Evolutionary conservation across 2,329 filamentous ascomycete species (phyloP), one percentile per base, ranked within the genome.

Genomic region (Xenoacremonium recifei): DNA sequence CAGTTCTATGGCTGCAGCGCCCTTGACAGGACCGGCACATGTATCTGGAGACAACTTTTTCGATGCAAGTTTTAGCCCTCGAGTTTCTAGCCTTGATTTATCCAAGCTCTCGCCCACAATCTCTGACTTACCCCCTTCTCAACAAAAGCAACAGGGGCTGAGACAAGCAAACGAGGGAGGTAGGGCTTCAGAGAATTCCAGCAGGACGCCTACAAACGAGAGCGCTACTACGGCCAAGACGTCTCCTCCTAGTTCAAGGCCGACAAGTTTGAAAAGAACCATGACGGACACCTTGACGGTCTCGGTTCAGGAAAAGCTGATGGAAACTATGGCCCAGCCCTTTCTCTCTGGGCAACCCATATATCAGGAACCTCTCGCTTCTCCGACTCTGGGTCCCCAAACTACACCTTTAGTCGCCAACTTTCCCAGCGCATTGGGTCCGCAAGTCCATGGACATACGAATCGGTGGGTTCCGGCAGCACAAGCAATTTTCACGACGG

Each of bases 401-500:
- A 70, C 69, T 39, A 59, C 64, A 34, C 67, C 70, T 42, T 62
- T 61, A 7, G 65, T 62, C 27, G 68, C 66, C 15, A 59, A 65
- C 39, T 71, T 75, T 18, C 68, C 79, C 3, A 67, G 67, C 13
- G 63, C 70, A n/a, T 51, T 79, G 2, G 75, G 72, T 10, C 72
- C 84, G 13, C 72, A 77, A 9, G 77, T 88, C n/a, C 92, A 96
- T 64, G 87, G 87, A 7, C 91, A 96, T 66, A 87, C 89, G 44
- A 93, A 88, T 57, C 82, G 93, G 64, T 96, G 90, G 83, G 84
- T 87, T 12, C 90, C 90, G 6, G 88, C 89, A 31, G 88, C 92
- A 5, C 93, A 99, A 64, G 93, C 93, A 39, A 96, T 99, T 43
- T 99, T 99, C 63, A 95, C 92, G 6, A 99, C 93, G n/a, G 89